Base-by-base conservation (phyloP, 805 yeast species). In the Candida morakotiae region DNA sequence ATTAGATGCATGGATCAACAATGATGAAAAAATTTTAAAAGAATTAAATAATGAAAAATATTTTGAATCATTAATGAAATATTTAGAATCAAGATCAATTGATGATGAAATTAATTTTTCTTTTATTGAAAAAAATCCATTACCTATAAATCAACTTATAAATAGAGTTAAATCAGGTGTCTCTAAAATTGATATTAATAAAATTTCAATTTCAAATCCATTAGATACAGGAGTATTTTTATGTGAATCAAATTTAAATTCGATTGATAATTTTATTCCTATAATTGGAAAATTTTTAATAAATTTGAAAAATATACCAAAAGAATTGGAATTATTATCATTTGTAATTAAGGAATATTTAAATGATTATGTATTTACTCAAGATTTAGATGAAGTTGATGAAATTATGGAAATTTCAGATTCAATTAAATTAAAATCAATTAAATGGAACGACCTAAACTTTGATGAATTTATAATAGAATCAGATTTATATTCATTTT, bases 141-240 rank as follows among this genome's bases (percentile, higher is more conserved):
- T 55, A 10, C 54, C 62, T 5, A 23, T 52, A 3, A 41, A 53
- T 0, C 51, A 53, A n/a, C 50, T 77, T 1, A 45, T 51, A 0
- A 48, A 51, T 3, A 31, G 23, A 6, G 35, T 60, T 16, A 16
- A 19, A 9, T 19, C 22, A 1, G 49, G 58, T 2, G 14, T 48
- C 11, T 16, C 36, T 11, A 31, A 34, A n/a, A 24, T 53, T 11
- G 31, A 45, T n/a, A 33, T 36, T 3, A 37, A 50, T 10, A 53
- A 64, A 28, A 41, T 77, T 15, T 51, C 80, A 0, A 48, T 75
- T 18, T 71, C 77, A 0, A 76, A 75, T 45, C 67, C 77, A 1
- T 48, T 78, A 32, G 70, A 60, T 18, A 58, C 63, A 9, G 70
- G 64, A 37, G 55, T 71, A 1, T 66, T 63, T 32, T 53, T 69